Evolutionary conservation across 441 rosid species (phyloP).

Genomic region (Theobroma grandiflorum): DNA sequence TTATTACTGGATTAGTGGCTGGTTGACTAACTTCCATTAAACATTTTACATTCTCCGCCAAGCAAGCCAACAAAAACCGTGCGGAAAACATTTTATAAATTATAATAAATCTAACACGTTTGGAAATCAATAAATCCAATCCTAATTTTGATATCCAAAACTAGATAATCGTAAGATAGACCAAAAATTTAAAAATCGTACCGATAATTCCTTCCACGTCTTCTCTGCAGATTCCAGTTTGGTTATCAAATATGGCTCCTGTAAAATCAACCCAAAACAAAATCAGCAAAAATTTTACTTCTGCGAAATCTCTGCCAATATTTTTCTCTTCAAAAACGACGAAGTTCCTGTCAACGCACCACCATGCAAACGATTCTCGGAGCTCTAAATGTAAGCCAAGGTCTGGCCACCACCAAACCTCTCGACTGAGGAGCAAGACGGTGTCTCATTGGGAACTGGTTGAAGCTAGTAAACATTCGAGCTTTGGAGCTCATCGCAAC

Average conservation of each 20-base stretch:
- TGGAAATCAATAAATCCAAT: neutral
- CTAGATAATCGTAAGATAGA: neutral
- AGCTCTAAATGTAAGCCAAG: conserved; percentile 43
- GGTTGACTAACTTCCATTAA: neutral
- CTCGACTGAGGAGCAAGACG: conserved; percentile 31
- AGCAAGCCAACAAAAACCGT: neutral
- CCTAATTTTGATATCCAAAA: neutral
- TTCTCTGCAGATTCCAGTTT: conserved; percentile 95
- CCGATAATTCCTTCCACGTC: conserved; percentile 94
- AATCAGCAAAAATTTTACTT: neutral
- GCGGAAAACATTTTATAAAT: neutral
- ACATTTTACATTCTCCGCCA: neutral
- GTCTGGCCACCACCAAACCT: conserved; percentile 35
- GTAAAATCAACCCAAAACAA: conserved; percentile 27
- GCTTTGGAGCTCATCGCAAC: conserved; percentile 55
- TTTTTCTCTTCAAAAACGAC: neutral
- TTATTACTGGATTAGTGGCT: neutral
- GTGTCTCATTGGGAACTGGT: conserved; percentile 25
- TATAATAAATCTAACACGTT: neutral
- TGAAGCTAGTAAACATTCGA: conserved; percentile 42
- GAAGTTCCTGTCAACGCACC: conserved; percentile 48
- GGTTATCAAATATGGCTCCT: conserved; percentile 80
- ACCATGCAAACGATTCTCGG: conserved; percentile 83
- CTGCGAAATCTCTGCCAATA: neutral
- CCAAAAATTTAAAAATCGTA: conserved; percentile 35